Evolutionary conservation across 257 asterid species (phyloP), one percentile per base, ranked within the genome.

Genomic region (Gentiana macrophylla): DNA sequence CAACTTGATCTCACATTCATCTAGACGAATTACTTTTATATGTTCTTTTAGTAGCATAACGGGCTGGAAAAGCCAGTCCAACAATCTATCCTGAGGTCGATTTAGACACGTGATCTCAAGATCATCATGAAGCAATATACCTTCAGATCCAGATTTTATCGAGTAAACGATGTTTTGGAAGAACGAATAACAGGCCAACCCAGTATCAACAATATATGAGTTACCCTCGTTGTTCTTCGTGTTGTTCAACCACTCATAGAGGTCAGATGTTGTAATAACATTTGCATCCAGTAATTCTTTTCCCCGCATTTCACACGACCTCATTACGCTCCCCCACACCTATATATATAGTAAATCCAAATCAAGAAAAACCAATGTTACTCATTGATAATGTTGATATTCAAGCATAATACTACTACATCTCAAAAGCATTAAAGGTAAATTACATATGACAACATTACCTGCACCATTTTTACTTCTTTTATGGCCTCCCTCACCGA

Each of bases 401-500:
- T 24, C 24, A 24, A 24, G 24, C 24, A 24, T 24, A 24, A 24
- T 24, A 24, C 24, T 24, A 24, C 24, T 24, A 24, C 24, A 24
- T 24, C 24, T 24, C 24, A 24, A 24, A 24, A 24, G 24, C 24
- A 24, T 24, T 24, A 24, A 24, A 24, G 24, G 24, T 70, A 52
- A 24, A 24, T 24, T 24, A 24, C 24, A 24, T 24, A 0, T 24
- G 24, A 24, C 24, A 24, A 24, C 24, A 24, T 24, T 67, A 87
- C 98, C 98, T 84, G 96, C 53, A 87, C 84, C 98, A 87, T 91
- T 75, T 81, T 81, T 53, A 91, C 96, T 77, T 91, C 98, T 60
- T 87, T 86, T 24, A 91, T 79, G 10, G 79, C 81, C 74, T 91
- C 95, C 65, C 93, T 67, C 52, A 91, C 98, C 0, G 98, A 84